phyloP scores from a whole-genome alignment of 2,329 filamentous ascomycete species.

The Truncatella angustata region DNA sequence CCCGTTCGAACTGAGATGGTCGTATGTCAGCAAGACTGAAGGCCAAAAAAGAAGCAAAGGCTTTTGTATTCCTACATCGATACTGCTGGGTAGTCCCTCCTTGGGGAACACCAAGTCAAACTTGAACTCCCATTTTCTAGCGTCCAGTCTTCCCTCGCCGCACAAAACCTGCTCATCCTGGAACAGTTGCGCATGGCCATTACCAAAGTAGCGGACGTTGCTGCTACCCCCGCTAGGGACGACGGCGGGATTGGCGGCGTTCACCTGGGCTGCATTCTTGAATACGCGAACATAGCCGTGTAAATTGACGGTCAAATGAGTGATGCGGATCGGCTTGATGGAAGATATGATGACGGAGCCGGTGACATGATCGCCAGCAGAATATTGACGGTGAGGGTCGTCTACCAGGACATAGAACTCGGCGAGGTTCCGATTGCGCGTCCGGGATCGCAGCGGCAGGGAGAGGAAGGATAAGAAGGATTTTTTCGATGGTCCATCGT shows the following conservation, averaged over 20 bases:
- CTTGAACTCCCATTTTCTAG: constrained; percentile 76
- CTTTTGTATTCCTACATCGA: constrained; percentile 67
- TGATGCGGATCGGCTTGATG: constrained; percentile 72
- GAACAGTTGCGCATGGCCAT: constrained; percentile 77
- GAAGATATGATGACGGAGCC: constrained; percentile 72
- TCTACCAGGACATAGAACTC: constrained; percentile 77
- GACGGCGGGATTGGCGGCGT: constrained; percentile 39
- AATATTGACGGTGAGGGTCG: constrained; percentile 76
- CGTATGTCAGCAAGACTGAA: constrained; percentile 12
- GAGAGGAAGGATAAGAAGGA: constrained; percentile 54
- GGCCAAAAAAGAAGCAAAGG: not conserved
- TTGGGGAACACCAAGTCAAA: constrained; percentile 71
- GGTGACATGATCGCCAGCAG: constrained; percentile 70
- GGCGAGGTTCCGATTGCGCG: constrained; percentile 68
- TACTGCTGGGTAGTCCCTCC: constrained; percentile 79
- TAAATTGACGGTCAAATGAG: constrained; percentile 74
- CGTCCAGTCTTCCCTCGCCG: constrained; percentile 72
- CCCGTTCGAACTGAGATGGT: constrained; percentile 82
- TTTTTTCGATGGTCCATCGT: constrained; percentile 38
- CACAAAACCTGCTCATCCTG: constrained; percentile 80
- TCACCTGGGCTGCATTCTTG: constrained; percentile 61
- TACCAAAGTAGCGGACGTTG: constrained; percentile 63
- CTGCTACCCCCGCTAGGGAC: constrained; percentile 33
- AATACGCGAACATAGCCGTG: constrained; percentile 79
- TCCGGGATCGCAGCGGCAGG: constrained; percentile 49